Evolutionary conservation across 2,329 filamentous ascomycete genomes (phyloP), one percentile per base, ranked within the genome.

Genomic region (Amauroascus verrucosus): DNA sequence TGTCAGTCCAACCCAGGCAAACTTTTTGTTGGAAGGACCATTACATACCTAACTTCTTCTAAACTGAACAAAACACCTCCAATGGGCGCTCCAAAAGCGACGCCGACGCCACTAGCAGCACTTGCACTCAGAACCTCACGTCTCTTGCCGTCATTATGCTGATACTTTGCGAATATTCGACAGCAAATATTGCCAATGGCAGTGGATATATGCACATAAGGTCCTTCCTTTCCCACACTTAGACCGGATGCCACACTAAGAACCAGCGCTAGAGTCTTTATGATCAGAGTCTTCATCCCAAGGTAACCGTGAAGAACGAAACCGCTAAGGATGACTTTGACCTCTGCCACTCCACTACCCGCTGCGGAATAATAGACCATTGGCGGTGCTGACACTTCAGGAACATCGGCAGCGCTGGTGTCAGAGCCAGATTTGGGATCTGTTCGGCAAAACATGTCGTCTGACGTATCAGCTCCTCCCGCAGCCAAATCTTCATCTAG

Each of bases 281-380:
- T 79, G 4, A 91, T 69, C 28, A 98, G 76, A 0, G 93, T 97
- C 64, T 85, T 86, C 37, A 95, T 69, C 61, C 93, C 93, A 6
- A 98, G 78, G 65, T 97, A 97, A 1, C 93, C 91, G 74, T 97
- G 93, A 53, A 98, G 75, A 53, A 98, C 91, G 64, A 97, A 98
- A 5, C 93, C 93, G 63, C 89, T 96, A n/a, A 97, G 79, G 55
- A 97, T 97, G 56, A 97, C 93, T 59, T 93, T 90, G 53, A 97
- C 91, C 72, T 98, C 93, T 6, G 93, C 93, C 11, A 98, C 93
- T 62, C 93, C 93, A 70, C 89, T 95, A 47, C 93, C 93, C 40
- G 91, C 91, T 55, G 91, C 93, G 6, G 93, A 90, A 68, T 96
- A 98, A 70, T 95, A 98, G 4, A 91, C 79, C 84, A 94, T 94